Base-by-base conservation (phyloP, 2,329 filamentous ascomycete genomes). In the Raffaelea deltoideospora region DNA sequence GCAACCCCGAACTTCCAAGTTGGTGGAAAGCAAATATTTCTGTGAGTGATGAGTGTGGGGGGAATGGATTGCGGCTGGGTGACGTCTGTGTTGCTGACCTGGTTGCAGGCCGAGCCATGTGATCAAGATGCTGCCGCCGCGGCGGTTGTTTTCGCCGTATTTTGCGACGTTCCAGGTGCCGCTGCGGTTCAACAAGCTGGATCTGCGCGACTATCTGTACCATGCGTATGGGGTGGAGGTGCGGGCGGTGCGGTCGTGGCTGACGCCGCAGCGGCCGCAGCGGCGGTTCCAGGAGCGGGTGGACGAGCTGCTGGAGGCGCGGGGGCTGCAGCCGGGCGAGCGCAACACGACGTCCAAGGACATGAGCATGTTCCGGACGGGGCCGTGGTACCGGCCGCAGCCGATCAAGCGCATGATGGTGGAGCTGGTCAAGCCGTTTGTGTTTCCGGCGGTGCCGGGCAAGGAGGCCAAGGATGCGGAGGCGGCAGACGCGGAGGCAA, bases 381-480 rank as follows among this genome's bases (percentile, higher is more conserved):
- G 69, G 42, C 67, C 67, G 43, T 76, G 74, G 65, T 78, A 75
- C 56, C 73, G 88, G 19, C 80, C 82, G 20, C 66, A 71, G 45
- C 64, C 76, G 34, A 69, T 77, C 51, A 98, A 98, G 71, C 81
- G 78, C 57, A 98, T 98, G 90, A 93, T 81, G 30, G 84, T 92
- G 31, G 83, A 95, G 65, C 72, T 98, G 63, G 73, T 69, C 43
- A 64, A 78, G 63, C 84, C 87, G 5, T 98, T 98, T 62, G 75
- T 82, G 39, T 96, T 84, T 80, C 90, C 90, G 1, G 69, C 75
- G 45, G 57, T 64, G 46, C 81, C 84, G 5, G 57, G 65, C 45
- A 68, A 79, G 53, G 63, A 72, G 43, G 39, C 38, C 1, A 28
- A 17, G 6, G 35, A 35, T 31, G 15, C 19, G 10, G 24, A 18